These are phyloP conservation scores for Thermoascus crustaceus DNA, from an alignment of 2,329 filamentous ascomycete species.

Conservation along the genomic window DNA sequence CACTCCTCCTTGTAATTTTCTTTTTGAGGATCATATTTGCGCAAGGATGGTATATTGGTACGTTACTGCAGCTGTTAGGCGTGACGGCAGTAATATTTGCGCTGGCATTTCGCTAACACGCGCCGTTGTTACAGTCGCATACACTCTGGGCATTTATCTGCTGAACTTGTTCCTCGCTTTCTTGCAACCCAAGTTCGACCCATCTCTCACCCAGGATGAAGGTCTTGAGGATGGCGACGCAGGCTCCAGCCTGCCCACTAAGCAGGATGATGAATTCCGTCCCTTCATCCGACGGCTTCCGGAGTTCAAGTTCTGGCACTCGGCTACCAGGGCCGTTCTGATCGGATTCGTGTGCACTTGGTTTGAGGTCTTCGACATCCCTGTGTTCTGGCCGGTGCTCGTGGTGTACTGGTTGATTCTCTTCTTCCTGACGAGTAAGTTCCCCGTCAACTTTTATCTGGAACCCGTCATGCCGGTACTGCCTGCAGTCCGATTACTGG, in stretches of 20 bases:
- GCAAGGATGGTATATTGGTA: constrained; percentile 98
- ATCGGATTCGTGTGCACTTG: constrained; percentile 84
- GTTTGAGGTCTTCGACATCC: constrained; percentile 91
- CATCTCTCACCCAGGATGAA: constrained; percentile 87
- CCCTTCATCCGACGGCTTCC: constrained; percentile 93
- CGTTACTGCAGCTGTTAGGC: constrained; percentile 15
- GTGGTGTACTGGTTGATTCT: constrained; percentile 99
- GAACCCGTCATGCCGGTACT: background rate
- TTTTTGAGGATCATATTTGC: constrained; percentile 82
- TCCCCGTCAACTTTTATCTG: constrained; percentile 3
- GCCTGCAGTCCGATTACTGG: constrained; percentile 6
- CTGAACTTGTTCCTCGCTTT: constrained; percentile 99
- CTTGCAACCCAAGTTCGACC: constrained; percentile 96
- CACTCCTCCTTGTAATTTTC: constrained; percentile 65
- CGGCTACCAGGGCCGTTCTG: constrained; percentile 75
- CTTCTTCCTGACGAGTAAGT: constrained; percentile 88
- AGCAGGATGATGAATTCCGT: constrained; percentile 94
- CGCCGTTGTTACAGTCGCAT: constrained; percentile 60
- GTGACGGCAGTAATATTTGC: too few species aligned
- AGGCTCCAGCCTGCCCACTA: constrained; percentile 70
- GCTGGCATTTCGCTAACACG: constrained; percentile 1
- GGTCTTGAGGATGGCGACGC: constrained; percentile 90
- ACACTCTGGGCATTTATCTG: constrained; percentile 96
- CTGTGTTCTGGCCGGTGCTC: constrained; percentile 97
- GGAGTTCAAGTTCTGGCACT: constrained; percentile 99